A percentile compares a stretch with the other conserved stretches of the same genome.
These are phyloP conservation scores for Dactylonectria estremocensis DNA, from an alignment of 2,329 filamentous ascomycete species.

Conservation along the genomic window DNA sequence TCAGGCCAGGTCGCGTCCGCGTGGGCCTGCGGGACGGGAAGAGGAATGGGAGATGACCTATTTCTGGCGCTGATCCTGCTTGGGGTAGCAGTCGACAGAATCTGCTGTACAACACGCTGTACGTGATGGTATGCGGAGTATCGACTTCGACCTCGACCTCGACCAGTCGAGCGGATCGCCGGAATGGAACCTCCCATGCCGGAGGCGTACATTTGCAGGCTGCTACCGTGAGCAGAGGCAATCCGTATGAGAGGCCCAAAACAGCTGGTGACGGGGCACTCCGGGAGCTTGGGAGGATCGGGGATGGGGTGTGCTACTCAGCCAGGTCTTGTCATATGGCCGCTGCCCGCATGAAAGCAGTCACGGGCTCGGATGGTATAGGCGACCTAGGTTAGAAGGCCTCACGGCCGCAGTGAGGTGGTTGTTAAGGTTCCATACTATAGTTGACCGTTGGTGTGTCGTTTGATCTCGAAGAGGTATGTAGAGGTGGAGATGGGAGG, in stretches of 20 bases:
- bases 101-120: neutral
- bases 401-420: neutral
- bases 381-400: neutral
- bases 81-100: slow-evolving; percentile 3
- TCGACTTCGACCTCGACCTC: neutral
- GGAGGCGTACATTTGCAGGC: neutral
- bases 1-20: slow-evolving; percentile 36
- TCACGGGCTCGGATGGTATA: slow-evolving; percentile 9
- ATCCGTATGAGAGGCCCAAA: neutral
- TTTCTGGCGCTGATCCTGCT: slow-evolving; percentile 24
- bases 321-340: slow-evolving; percentile 22
- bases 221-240: neutral
- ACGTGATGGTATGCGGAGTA: neutral
- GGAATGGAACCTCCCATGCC: neutral
- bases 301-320: slow-evolving; percentile 17
- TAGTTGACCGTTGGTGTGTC: neutral
- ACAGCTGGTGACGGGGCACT: neutral
- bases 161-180: neutral
- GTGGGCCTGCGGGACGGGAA: slow-evolving; percentile 31
- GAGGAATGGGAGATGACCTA: slow-evolving; percentile 29
- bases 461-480: neutral
- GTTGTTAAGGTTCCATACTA: slow-evolving; percentile 14
- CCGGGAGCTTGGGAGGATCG: neutral
- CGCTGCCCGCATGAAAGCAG: slow-evolving; percentile 19
- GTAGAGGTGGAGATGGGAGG: neutral